Conservation (phyloP, 2,329 filamentous ascomycete species). For the Emergomyces pasteurianus region DNA sequence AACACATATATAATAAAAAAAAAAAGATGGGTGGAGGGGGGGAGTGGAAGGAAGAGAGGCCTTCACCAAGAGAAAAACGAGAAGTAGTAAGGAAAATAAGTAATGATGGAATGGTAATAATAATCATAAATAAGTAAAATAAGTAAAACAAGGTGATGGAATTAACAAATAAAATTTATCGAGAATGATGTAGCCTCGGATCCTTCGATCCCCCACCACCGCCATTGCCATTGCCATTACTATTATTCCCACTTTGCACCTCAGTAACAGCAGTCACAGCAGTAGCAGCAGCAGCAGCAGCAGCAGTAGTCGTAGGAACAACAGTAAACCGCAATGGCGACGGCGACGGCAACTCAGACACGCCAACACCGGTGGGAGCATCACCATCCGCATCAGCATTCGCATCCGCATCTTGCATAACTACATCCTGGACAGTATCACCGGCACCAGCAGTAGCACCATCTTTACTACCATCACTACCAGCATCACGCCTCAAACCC, state of each 20-base stretch:
- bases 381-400: neutral
- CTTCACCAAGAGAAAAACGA: too few relatives aligned
- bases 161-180: neutral
- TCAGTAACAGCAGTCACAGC: neutral
- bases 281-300: neutral
- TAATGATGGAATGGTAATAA: too few relatives aligned
- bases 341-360: neutral
- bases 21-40: too few relatives aligned
- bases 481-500: neutral
- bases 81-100: too few relatives aligned
- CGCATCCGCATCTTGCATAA: constrained; percentile 8
- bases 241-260: neutral
- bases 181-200: neutral
- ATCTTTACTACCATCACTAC: neutral
- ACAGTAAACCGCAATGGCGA: too few relatives aligned
- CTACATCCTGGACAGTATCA: constrained; percentile 1
- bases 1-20: too few relatives aligned
- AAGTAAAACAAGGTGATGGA: neutral
- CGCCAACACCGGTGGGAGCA: neutral
- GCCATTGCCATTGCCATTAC: neutral
- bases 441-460: too few relatives aligned
- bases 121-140: neutral
- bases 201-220: neutral
- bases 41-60: too few relatives aligned
- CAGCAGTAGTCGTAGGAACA: too few relatives aligned